Base-by-base conservation (phyloP, 306 rosid species). In the Rubus idaeus region DNA sequence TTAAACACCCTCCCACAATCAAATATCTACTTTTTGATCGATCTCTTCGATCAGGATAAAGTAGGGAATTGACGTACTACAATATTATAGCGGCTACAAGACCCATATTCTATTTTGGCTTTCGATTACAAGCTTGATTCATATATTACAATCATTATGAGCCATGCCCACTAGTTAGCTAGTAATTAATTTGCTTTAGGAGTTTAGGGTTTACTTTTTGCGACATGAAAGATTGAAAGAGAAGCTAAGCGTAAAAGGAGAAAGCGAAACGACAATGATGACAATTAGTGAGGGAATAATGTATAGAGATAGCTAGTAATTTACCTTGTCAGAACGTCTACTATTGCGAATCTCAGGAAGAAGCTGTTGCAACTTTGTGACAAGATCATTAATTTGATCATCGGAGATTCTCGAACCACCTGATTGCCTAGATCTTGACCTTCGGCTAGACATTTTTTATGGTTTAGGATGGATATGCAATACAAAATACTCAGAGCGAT, bases 351-450 rank as follows among this genome's bases (percentile, higher is more conserved):
- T 91, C 90, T 96, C 98, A 2, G 99, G 98, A 67, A 96, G 96
- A 80, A 96, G 97, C 52, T 92, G 98, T 42, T 92, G 98, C 85
- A 96, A 83, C 87, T 92, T 96, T 73, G 98, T 86, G 72, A 92
- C 98, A 18, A 92, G 99, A 75, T 96, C 99, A 68, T 88, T 83
- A 84, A 96, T 96, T 89, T 96, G 99, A 80, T 92, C 98, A n/a
- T 96, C 99, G 0, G 89, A 84, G 83, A 96, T 96, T 73, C 97
- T 91, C 18, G 99, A 87, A 41, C 86, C 80, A 70, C 88, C 77
- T 41, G 97, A 78, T 77, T 95, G 97, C 80, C 93, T 87, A 17
- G 98, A 84, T 56, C 96, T 71, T 46, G 92, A 90, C 74, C 96
- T 79, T 84, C 90, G 75, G 88, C 86, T 86, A 8, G 93, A 91